A percentile compares a stretch with the other conserved stretches of the same genome.
Conservation (phyloP, 495 filamentous ascomycete genomes). For the Penicillium angulare region DNA sequence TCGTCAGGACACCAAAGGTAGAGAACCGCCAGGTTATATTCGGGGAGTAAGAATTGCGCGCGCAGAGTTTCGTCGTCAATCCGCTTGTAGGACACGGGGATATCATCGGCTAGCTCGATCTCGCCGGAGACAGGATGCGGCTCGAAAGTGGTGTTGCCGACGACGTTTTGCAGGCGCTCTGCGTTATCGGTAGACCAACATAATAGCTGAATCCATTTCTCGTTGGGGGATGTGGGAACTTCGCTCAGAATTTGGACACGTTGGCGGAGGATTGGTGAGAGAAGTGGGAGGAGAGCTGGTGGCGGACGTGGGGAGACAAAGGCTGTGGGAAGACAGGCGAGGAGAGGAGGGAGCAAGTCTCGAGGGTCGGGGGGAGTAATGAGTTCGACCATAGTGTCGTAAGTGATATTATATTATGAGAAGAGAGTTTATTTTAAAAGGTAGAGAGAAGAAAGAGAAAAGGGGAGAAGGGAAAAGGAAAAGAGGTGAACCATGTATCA, state of each 20-base stretch:
- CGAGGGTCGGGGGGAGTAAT: constrained; percentile 65
- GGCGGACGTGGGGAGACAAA: constrained; percentile 76
- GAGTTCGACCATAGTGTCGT: constrained; percentile 45
- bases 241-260: constrained; percentile 73
- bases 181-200: constrained; percentile 74
- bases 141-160: constrained; percentile 68
- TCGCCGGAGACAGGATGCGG: constrained; percentile 92
- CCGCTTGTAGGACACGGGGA: constrained; percentile 63
- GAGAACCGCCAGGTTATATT: constrained; percentile 54
- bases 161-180: constrained; percentile 60
- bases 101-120: constrained; percentile 71
- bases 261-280: constrained; percentile 90
- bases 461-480: neutral
- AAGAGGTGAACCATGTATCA: constrained; percentile 3
- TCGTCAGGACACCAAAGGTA: constrained; percentile 72
- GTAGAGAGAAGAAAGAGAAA: neutral
- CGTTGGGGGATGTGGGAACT: constrained; percentile 51
- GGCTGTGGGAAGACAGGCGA: constrained; percentile 83
- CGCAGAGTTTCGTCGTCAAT: constrained; percentile 87
- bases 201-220: constrained; percentile 89
- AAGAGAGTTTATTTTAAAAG: neutral
- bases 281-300: constrained; percentile 71
- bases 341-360: constrained; percentile 67
- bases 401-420: neutral
- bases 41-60: constrained; percentile 54